phyloP scores from a whole-genome alignment of 2,329 filamentous ascomycete genomes.

The Madurella fahalii region DNA sequence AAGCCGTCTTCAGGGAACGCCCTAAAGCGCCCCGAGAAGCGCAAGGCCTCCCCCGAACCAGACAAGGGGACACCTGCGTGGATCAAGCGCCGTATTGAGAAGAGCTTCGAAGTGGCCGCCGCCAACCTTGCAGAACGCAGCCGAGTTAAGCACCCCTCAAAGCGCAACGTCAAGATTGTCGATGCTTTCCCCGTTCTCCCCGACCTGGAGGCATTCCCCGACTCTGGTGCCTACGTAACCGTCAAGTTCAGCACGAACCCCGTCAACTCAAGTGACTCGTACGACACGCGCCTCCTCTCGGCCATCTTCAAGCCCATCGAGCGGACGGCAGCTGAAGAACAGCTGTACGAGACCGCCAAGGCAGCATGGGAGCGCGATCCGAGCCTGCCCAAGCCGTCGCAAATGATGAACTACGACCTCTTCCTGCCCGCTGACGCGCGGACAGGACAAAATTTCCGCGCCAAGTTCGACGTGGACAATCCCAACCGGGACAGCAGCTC shows the following conservation, averaged over 20 bases:
- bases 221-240: constrained; percentile 64
- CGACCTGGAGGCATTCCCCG: constrained; percentile 65
- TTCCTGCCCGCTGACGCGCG: constrained; percentile 52
- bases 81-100: constrained; percentile 65
- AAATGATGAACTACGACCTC: constrained; percentile 63
- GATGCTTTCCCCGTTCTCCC: constrained; percentile 60
- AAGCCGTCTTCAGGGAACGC: constrained; percentile 29
- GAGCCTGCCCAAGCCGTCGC: constrained; percentile 51
- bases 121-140: constrained; percentile 51
- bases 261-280: constrained; percentile 48
- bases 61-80: constrained; percentile 60
- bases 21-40: constrained; percentile 41
- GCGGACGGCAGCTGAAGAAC: constrained; percentile 50
- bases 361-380: constrained; percentile 57
- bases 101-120: constrained; percentile 54
- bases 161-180: constrained; percentile 54
- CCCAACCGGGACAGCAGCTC: constrained; percentile 49
- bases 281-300: constrained; percentile 58
- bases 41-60: constrained; percentile 51
- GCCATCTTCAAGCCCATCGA: constrained; percentile 60
- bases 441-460: constrained; percentile 53
- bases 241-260: constrained; percentile 67
- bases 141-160: constrained; percentile 55
- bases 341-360: constrained; percentile 45
- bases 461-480: constrained; percentile 57